A percentile compares a stretch with the other conserved stretches of the same genome.
Evolutionary conservation across 176 grass and related monocot genomes (phyloP).

Genomic region (Elaeis guineensis): DNA sequence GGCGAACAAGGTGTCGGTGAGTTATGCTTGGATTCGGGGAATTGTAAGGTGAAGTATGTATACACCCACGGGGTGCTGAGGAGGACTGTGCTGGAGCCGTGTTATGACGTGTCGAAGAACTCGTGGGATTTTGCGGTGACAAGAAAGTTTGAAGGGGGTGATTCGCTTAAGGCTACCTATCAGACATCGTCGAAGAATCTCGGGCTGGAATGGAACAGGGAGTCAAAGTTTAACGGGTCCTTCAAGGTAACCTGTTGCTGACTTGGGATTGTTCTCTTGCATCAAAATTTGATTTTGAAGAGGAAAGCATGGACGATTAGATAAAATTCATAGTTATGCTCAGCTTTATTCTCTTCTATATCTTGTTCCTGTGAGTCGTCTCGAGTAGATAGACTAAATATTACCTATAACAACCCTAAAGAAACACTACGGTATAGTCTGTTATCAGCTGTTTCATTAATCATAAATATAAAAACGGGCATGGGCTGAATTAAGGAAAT

Average conservation of each 20-base stretch:
- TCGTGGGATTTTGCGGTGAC: constrained; percentile 75
- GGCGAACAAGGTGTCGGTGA: constrained; percentile 64
- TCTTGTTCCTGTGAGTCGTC: no score
- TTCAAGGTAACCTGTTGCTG: constrained; percentile 46
- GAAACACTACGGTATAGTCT: no score
- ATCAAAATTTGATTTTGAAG: no score
- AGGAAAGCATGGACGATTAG: no score
- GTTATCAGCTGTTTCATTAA: no score
- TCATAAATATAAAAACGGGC: no score
- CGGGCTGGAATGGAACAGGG: constrained; percentile 62
- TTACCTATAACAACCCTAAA: no score
- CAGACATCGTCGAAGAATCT: constrained; percentile 58
- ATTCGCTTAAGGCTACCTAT: constrained; percentile 65
- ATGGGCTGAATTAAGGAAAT: no score
- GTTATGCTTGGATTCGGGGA: constrained; percentile 43
- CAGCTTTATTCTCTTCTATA: no score
- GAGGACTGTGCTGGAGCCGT: constrained; percentile 67
- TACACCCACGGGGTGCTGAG: constrained; percentile 52
- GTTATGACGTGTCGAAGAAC: constrained; percentile 68
- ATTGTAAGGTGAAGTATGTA: constrained; percentile 68
- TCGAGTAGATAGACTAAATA: no score
- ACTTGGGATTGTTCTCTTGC: background rate
- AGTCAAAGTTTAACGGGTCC: constrained; percentile 42
- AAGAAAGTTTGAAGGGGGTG: constrained; percentile 45
- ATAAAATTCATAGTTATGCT: no score